Evolutionary conservation across 441 rosid species (phyloP).

Genomic region (Arabidopsis lyrata): DNA sequence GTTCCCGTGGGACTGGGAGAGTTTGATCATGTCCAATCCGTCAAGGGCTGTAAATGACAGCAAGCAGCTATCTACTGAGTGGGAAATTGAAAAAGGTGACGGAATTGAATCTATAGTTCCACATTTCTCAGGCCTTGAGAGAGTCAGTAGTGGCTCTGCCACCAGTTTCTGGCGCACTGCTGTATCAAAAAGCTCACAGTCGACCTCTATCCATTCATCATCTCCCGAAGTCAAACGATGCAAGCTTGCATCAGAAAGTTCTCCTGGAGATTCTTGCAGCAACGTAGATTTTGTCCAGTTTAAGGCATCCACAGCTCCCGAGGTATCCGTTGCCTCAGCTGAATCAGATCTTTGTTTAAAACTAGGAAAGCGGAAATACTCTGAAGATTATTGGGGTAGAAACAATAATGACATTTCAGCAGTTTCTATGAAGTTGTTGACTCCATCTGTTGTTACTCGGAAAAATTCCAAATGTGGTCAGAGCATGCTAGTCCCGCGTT

Average conservation of each 20-base stretch:
- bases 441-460: conserved; percentile 53
- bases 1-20: conserved; percentile 47
- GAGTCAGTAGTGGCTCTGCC: conserved; percentile 42
- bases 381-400: conserved; percentile 39
- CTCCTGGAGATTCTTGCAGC: conserved; percentile 38
- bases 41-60: conserved; percentile 29
- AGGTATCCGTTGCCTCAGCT: conserved; percentile 40
- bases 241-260: conserved; percentile 47
- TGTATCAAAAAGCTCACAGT: conserved; percentile 46
- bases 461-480: conserved; percentile 70
- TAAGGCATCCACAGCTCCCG: conserved; percentile 33
- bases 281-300: conserved; percentile 39
- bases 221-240: conserved; percentile 47
- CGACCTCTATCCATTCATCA: conserved; percentile 40
- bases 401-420: conserved; percentile 42
- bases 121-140: conserved; percentile 55
- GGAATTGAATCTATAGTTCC: conserved; percentile 54
- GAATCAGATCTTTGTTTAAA: conserved; percentile 48
- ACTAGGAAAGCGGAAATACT: conserved; percentile 45
- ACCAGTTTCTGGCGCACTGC: conserved; percentile 41
- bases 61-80: conserved; percentile 21
- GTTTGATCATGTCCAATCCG: conserved; percentile 31
- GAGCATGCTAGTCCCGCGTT: conserved; percentile 58
- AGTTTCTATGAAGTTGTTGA: conserved; percentile 39
- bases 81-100: conserved; percentile 40